These are phyloP conservation scores for Panicum virgatum DNA, from an alignment of 202 grass and related monocot species.

Conservation along the genomic window DNA sequence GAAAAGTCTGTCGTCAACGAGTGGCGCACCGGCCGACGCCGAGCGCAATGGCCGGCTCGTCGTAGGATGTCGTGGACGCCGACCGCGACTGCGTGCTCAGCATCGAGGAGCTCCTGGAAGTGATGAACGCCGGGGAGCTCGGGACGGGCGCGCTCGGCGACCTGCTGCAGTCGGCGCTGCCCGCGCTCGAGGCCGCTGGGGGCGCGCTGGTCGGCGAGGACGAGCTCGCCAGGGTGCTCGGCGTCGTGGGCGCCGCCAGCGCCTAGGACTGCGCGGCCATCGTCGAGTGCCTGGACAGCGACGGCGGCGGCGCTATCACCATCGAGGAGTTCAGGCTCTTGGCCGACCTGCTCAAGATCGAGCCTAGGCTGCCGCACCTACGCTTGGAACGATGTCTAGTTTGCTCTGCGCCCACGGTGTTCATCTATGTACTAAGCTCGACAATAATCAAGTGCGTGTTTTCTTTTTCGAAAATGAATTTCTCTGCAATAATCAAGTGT, in stretches of 20 bases:
- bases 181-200: conserved; percentile 51
- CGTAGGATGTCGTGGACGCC: no score
- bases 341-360: conserved; percentile 59
- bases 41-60: no score
- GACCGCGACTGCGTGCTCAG: conserved; percentile 64
- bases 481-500: not conserved
- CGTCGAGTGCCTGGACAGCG: conserved; percentile 65
- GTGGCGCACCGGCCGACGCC: no score
- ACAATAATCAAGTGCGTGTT: no score
- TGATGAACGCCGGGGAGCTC: conserved; percentile 70
- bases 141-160: conserved; percentile 57
- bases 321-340: conserved; percentile 72
- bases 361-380: not conserved
- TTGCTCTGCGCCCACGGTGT: not conserved
- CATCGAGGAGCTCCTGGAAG: conserved; percentile 70
- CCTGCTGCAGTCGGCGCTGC: conserved; percentile 68
- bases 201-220: no score
- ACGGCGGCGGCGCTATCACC: conserved; percentile 71
- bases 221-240: no score
- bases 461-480: no score
- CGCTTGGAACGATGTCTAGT: not conserved
- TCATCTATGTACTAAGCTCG: not conserved
- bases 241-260: no score
- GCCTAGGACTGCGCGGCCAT: no score
- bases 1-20: no score